phyloP scores from a whole-genome alignment of 2,329 filamentous ascomycete genomes.

The Monosporascus sp. region DNA sequence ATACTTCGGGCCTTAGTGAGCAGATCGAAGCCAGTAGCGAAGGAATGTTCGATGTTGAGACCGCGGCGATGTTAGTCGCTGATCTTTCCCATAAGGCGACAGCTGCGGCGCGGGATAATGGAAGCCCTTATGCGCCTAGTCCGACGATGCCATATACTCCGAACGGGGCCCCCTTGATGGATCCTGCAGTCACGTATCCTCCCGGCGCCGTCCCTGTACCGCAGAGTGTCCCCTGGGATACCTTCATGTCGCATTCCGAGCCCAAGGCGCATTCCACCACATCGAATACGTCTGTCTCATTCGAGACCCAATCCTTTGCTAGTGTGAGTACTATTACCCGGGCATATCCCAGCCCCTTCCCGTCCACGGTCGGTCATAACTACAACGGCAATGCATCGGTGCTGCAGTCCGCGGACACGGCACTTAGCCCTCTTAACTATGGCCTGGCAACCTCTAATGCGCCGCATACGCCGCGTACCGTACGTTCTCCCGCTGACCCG shows the following conservation, averaged over 20 bases:
- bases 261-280: constrained; percentile 71
- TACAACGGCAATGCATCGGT: constrained; percentile 57
- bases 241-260: constrained; percentile 72
- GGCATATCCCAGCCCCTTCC: constrained; percentile 58
- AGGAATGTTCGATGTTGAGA: constrained; percentile 90
- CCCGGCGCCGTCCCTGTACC: constrained; percentile 75
- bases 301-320: constrained; percentile 62
- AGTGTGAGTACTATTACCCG: constrained; percentile 48
- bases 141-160: constrained; percentile 68
- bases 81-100: constrained; percentile 96
- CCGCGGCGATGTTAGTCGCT: constrained; percentile 96
- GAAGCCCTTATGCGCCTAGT: constrained; percentile 50
- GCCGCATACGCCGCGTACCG: constrained; percentile 17
- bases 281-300: constrained; percentile 59
- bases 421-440: constrained; percentile 62
- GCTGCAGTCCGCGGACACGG: constrained; percentile 68
- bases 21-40: constrained; percentile 90
- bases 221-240: constrained; percentile 81
- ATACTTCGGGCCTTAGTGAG: constrained; percentile 74
- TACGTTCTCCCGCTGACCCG: constrained; percentile 64
- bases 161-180: constrained; percentile 66
- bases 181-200: constrained; percentile 70
- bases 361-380: constrained; percentile 54
- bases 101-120: constrained; percentile 56
- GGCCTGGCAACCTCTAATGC: constrained; percentile 40